phyloP scores from a whole-genome alignment of 148 eudicot genomes.

The Heliamphora exappendiculata region DNA sequence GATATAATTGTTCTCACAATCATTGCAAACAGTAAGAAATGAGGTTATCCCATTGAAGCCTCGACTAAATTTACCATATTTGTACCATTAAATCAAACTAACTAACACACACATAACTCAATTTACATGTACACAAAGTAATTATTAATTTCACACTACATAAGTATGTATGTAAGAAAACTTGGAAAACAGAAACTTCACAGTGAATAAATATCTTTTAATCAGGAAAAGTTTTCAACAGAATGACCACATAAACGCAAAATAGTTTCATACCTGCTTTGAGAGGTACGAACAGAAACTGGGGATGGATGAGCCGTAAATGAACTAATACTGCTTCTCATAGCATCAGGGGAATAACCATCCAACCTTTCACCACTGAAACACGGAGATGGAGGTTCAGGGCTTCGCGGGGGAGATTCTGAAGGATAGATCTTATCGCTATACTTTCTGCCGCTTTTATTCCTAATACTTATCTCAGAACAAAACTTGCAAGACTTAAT shows the following conservation, averaged over 20 bases:
- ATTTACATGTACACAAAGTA: not conserved
- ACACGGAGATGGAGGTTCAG: conserved; percentile 54
- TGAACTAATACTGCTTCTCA: conserved; percentile 26
- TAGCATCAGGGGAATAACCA: conserved; percentile 24
- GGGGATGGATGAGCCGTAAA: conserved; percentile 31
- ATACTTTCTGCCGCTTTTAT: conserved; percentile 33
- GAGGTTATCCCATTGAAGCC: not conserved
- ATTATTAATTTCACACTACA: not conserved
- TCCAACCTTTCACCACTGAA: conserved; percentile 38
- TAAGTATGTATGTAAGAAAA: not conserved
- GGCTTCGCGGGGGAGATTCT: conserved; percentile 65
- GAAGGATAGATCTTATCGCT: conserved; percentile 70
- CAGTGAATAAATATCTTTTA: not conserved
- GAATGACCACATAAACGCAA: not conserved
- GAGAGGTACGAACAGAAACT: conserved; percentile 38
- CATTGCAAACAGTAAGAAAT: not conserved
- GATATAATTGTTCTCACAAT: not conserved
- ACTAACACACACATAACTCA: not conserved
- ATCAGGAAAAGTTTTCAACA: not conserved
- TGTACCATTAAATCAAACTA: not conserved
- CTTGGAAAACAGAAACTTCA: not conserved
- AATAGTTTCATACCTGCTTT: conserved; percentile 39
- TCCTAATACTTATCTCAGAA: conserved; percentile 20
- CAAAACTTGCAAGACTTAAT: conserved; percentile 63
- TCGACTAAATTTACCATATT: not conserved